Conservation (phyloP, 2,329 filamentous ascomycete species). For the Colletotrichum karsti region DNA sequence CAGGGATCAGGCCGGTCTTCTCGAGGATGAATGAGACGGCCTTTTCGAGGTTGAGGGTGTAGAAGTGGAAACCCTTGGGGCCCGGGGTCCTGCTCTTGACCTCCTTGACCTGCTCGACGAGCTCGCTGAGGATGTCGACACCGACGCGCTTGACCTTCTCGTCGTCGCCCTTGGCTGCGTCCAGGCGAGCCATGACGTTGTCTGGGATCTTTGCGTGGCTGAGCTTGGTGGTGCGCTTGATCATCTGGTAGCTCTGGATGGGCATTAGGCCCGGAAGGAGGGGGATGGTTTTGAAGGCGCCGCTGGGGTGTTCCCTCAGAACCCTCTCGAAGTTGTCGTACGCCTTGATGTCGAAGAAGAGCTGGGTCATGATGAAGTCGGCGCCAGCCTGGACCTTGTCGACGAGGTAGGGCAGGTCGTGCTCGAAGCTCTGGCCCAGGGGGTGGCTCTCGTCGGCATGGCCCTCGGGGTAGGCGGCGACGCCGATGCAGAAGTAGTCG, state of each 20-base stretch:
- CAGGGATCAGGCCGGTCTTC: slow-evolving; percentile 82
- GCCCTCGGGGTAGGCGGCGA: slow-evolving; percentile 94
- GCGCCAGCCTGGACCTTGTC: slow-evolving; percentile 93
- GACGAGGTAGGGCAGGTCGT: slow-evolving; percentile 87
- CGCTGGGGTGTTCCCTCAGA: slow-evolving; percentile 82
- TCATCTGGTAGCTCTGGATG: slow-evolving; percentile 96
- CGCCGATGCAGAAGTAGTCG: slow-evolving; percentile 95
- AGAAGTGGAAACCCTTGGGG: slow-evolving; percentile 92
- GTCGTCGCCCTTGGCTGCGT: slow-evolving; percentile 80
- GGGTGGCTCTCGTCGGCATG: slow-evolving; percentile 93
- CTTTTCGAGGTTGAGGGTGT: slow-evolving; percentile 96
- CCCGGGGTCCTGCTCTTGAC: slow-evolving; percentile 65
- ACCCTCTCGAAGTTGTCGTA: slow-evolving; percentile 83
- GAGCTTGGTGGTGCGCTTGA: slow-evolving; percentile 92
- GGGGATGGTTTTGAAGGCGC: slow-evolving; percentile 83
- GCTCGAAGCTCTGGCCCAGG: slow-evolving; percentile 71
- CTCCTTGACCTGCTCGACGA: slow-evolving; percentile 80
- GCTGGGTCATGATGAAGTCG: slow-evolving; percentile 98
- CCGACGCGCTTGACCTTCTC: slow-evolving; percentile 83
- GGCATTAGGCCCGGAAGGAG: slow-evolving; percentile 98
- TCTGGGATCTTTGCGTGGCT: slow-evolving; percentile 87
- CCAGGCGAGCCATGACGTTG: slow-evolving; percentile 73
- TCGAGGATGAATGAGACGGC: slow-evolving; percentile 94
- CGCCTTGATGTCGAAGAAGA: slow-evolving; percentile 91
- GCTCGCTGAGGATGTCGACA: slow-evolving; percentile 84